Evolutionary conservation across 1,284 basidiomycete species (phyloP).

Genomic region (Leccinum pallidistipes): DNA sequence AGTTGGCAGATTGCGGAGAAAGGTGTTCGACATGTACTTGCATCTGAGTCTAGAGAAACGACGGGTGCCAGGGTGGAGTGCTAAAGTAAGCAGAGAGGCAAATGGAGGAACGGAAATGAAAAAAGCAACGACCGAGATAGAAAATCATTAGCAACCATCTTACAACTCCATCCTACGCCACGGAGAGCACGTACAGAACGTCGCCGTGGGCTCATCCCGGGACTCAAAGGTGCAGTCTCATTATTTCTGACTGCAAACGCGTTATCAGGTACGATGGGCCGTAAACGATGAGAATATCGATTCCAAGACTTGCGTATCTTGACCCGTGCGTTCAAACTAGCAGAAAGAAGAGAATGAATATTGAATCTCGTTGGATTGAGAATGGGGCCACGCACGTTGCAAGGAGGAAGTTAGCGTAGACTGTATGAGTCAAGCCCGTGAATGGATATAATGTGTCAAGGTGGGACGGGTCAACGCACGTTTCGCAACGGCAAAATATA

Average conservation of each 20-base stretch:
- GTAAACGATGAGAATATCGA: background rate
- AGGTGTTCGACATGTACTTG: background rate
- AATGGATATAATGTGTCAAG: background rate
- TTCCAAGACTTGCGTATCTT: constrained; percentile 1
- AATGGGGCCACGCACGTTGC: constrained; percentile 22
- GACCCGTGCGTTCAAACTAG: constrained; percentile 25
- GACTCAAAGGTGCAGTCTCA: background rate
- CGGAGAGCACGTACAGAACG: constrained; percentile 8
- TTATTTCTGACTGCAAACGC: background rate
- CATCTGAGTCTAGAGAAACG: background rate
- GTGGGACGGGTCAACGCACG: constrained; percentile 28
- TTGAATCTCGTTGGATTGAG: background rate
- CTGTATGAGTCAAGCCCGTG: constrained; percentile 4
- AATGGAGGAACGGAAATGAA: background rate
- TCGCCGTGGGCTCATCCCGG: background rate
- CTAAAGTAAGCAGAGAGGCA: background rate
- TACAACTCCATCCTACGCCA: too few relatives aligned
- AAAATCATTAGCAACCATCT: background rate
- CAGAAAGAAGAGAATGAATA: background rate
- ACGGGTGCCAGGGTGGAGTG: background rate
- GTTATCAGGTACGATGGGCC: constrained; percentile 3
- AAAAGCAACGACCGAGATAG: background rate
- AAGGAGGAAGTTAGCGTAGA: constrained; percentile 30
- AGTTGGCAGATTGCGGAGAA: background rate
- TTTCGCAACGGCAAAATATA: constrained; percentile 51